These are phyloP conservation scores for Cyclaneusma minus DNA, from an alignment of 2,329 filamentous ascomycete species.

Conservation along the genomic window DNA sequence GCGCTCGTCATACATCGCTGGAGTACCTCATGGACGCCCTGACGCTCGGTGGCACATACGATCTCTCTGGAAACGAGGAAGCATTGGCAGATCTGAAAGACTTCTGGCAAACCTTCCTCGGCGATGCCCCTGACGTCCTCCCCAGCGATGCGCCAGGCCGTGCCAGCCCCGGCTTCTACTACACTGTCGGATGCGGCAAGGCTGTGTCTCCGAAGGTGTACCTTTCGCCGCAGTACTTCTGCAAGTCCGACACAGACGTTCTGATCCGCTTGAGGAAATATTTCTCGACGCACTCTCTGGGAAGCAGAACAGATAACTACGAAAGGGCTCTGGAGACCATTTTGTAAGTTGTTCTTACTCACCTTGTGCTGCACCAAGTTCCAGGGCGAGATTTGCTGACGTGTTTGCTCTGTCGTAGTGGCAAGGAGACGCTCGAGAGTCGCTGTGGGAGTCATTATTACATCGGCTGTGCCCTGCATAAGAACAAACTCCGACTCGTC, in stretches of 20 bases:
- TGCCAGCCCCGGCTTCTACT: conserved; percentile 13
- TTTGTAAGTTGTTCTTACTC: conserved; percentile 6
- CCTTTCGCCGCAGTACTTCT: conserved; percentile 11
- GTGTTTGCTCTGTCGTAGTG: conserved; percentile 2
- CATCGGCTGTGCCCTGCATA: conserved; percentile 6
- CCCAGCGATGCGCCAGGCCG: conserved; percentile 8
- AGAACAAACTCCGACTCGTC: conserved; percentile 7
- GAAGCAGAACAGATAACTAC: conserved; percentile 10
- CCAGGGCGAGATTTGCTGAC: not conserved
- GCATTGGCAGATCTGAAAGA: conserved; percentile 10
- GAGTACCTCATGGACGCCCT: conserved; percentile 14
- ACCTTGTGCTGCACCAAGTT: too few relatives aligned
- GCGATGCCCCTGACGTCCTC: conserved; percentile 9
- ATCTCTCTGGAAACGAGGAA: conserved; percentile 6
- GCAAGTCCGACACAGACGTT: conserved; percentile 12
- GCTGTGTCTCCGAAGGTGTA: conserved; percentile 12
- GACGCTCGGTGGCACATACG: conserved; percentile 10
- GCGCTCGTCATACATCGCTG: conserved; percentile 9
- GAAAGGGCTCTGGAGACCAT: conserved; percentile 9
- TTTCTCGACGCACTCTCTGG: conserved; percentile 8
- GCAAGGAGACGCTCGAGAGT: conserved; percentile 5
- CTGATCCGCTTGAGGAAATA: conserved; percentile 9
- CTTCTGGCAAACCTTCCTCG: conserved; percentile 12
- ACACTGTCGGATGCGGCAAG: conserved; percentile 10
- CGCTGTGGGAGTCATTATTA: conserved; percentile 8